Percentiles rank a stretch among this genome's conserved stretches.
phyloP scores from a whole-genome alignment of 2,329 filamentous ascomycete species.

The Myriangium duriaei region DNA sequence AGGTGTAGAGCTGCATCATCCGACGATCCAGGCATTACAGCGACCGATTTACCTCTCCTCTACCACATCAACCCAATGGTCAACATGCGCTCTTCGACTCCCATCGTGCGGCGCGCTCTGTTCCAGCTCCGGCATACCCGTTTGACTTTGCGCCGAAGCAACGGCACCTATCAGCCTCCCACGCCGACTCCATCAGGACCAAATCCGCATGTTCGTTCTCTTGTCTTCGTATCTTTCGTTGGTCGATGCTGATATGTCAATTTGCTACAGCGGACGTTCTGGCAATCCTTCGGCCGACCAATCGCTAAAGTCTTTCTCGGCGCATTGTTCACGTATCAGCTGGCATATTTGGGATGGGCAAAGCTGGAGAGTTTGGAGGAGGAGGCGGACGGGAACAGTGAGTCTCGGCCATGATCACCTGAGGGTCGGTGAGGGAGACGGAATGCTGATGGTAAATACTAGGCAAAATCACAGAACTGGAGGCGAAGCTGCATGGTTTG shows the following conservation, averaged over 20 bases:
- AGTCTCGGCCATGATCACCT: background rate
- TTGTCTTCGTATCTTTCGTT: no score
- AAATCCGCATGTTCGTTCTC: constrained; percentile 6
- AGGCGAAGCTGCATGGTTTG: constrained; percentile 6
- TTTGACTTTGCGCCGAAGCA: no score
- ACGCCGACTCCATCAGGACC: constrained; percentile 5
- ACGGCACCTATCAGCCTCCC: constrained; percentile 8
- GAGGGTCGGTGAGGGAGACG: background rate
- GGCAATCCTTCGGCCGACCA: constrained; percentile 61
- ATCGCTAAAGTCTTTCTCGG: constrained; percentile 62
- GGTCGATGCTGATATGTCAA: no score
- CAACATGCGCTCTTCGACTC: no score
- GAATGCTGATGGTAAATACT: background rate
- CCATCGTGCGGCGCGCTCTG: no score
- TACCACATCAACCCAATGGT: no score
- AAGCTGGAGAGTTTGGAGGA: constrained; percentile 63
- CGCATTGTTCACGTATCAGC: constrained; percentile 66
- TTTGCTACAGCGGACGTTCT: constrained; percentile 62
- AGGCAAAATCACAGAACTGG: constrained; percentile 5
- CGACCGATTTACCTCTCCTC: no score
- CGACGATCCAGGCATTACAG: no score
- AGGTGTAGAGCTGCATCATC: no score
- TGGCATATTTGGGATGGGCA: constrained; percentile 62
- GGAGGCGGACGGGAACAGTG: constrained; percentile 46
- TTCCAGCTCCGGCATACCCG: no score